Conservation (phyloP, 306 rosid species). For the Corylus heterophylla region DNA sequence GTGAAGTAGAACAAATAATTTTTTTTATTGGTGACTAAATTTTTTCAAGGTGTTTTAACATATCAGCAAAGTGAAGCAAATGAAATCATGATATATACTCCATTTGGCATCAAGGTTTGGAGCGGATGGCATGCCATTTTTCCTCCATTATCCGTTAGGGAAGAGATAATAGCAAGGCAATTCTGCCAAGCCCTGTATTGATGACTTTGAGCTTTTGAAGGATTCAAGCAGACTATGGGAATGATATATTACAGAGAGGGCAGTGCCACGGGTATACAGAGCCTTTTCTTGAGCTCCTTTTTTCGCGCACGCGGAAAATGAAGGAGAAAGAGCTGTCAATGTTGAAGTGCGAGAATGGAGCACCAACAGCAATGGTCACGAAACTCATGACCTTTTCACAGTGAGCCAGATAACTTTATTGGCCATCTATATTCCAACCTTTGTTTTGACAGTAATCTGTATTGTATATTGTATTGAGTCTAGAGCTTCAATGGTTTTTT, state of each 20-base stretch:
- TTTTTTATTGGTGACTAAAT: background rate
- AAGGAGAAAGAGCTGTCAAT: conserved; percentile 52
- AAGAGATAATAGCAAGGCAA: conserved; percentile 78
- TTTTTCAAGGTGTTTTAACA: background rate
- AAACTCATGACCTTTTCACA: conserved; percentile 50
- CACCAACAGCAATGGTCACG: conserved; percentile 45
- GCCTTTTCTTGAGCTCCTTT: conserved; percentile 36
- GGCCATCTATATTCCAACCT: conserved; percentile 61
- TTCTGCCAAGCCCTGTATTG: conserved; percentile 61
- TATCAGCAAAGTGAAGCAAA: too few species aligned
- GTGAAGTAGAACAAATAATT: background rate
- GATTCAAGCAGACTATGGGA: conserved; percentile 75
- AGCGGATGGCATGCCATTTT: background rate
- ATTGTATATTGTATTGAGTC: too few species aligned
- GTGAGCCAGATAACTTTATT: conserved; percentile 42
- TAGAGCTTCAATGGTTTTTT: too few species aligned
- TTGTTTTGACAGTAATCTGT: too few species aligned
- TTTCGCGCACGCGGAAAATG: conserved; percentile 14
- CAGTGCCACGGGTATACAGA: conserved; percentile 65
- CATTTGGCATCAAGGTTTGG: background rate
- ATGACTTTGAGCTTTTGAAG: conserved; percentile 85
- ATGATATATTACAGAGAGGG: conserved; percentile 84
- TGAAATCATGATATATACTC: background rate
- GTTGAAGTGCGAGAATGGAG: conserved; percentile 71
- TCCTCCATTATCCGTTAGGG: conserved; percentile 14